These are phyloP conservation scores for Rhizophagus prolifer DNA, from an alignment of 192 early-diverging fungal genomes.

Conservation along the genomic window DNA sequence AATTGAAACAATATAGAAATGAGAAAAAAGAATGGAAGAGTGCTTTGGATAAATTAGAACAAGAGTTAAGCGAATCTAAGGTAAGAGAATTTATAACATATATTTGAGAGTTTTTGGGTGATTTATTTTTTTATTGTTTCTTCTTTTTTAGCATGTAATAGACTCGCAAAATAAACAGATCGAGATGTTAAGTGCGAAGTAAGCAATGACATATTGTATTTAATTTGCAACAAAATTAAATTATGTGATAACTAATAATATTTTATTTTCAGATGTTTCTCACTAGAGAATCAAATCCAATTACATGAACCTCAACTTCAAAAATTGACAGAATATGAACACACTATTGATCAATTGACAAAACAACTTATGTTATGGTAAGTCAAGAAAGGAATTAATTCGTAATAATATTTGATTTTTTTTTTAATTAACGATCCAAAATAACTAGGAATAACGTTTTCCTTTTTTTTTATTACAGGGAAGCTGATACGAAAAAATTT, in stretches of 20 bases:
- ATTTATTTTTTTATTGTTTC: too few species aligned
- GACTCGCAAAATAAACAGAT: slow-evolving; percentile 7
- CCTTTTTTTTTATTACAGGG: slow-evolving; percentile 12
- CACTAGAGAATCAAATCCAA: slow-evolving; percentile 46
- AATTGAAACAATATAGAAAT: slow-evolving; percentile 48
- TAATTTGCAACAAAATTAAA: not conserved
- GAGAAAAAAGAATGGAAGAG: slow-evolving; percentile 48
- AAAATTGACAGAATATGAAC: slow-evolving; percentile 48
- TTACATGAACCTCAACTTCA: slow-evolving; percentile 47
- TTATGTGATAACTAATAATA: not conserved
- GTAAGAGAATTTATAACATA: slow-evolving; percentile 26
- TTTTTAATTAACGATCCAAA: not conserved
- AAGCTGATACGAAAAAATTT: slow-evolving; percentile 42
- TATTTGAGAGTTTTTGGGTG: too few species aligned
- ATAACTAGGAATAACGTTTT: not conserved
- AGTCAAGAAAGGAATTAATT: slow-evolving; percentile 13
- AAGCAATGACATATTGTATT: not conserved
- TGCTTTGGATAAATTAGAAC: slow-evolving; percentile 39
- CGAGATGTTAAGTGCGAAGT: slow-evolving; percentile 4
- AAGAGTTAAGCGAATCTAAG: slow-evolving; percentile 41
- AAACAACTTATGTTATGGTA: slow-evolving; percentile 52
- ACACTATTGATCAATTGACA: slow-evolving; percentile 49
- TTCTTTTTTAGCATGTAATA: not conserved
- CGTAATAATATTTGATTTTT: not conserved
- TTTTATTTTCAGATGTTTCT: slow-evolving; percentile 39